Base-by-base conservation (phyloP, 148 eudicot genomes). In the Camellia lanceoleosa region DNA sequence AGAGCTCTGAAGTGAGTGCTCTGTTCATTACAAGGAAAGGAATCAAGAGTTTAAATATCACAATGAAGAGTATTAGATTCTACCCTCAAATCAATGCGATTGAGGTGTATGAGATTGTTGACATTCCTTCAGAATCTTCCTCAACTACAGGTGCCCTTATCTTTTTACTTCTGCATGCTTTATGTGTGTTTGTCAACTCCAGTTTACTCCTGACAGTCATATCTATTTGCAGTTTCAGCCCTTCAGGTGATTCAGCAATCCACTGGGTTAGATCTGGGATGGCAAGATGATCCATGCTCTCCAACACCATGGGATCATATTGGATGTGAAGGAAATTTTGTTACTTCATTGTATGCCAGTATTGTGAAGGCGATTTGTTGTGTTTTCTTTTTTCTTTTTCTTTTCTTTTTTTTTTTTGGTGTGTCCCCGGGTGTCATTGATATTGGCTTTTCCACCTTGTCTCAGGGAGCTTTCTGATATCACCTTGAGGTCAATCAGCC, bases 271-370 rank as follows among this genome's bases (percentile, higher is more conserved):
- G 90, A 93, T 85, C 84, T 93, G 80, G 97, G 89, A 78, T 93
- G 97, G 97, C 85, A 91, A 87, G 94, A 93, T 80, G 97, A 93
- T 89, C 97, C 97, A 20, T 93, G 97, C 72, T 90, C 80, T 46
- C 95, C 97, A 38, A 82, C 75, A 66, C 88, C 93, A 23, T 93
- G 97, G 97, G 85, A 80, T 81, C 92, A 85, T 79, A 81, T 93
- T 30, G 85, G 78, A 68, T 93, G 97, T 63, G 89, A 90, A 68
- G 88, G 87, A 78, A 91, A 84, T 81, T 75, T 85, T 4, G 93
- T 93, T 51, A 89, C 87, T 77, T 90, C 97, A 78, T 72, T 93
- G 97, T 93, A 91, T 43, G 88, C 55, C 63, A 71, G 14, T 68
- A 76, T 38, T 42, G 43, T 60, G n/a, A 66, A 41, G n/a, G 11